Base-by-base conservation (phyloP, 768 basidiomycete species). In the Podaxis sp. region DNA sequence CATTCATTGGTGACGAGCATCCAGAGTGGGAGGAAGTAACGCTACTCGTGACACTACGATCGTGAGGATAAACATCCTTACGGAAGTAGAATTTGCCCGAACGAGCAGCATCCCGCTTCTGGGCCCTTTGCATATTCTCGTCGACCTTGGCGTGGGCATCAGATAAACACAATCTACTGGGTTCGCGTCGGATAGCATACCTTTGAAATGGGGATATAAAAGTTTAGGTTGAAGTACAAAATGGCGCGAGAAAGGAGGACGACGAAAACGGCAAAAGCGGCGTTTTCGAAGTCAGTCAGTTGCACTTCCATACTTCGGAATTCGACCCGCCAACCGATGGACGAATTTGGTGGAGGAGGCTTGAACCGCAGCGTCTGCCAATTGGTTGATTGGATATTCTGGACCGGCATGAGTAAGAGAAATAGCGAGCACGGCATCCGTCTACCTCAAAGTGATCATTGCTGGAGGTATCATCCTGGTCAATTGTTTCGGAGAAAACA, bases 351-450 rank as follows among this genome's bases (percentile, higher is more conserved):
- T 27, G 97, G 96, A 11, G 97, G 97, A 2, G 97, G 97, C 72
- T 99, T 99, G 83, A 99, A 99, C 51, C 97, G 86, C 35, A 99
- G 79, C 0, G 97, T 98, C 76, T 99, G 97, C 97, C 97, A 99
- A 69, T 99, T 99, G 3, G 97, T 99, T 1, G 97, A 98, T 83
- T 99, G 97, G 25, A 99, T 89, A 69, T 98, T 98, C 91, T 96
- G 72, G 4, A 53, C 42, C 53, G 42, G 62, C n/a, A 32, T 27
- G 25, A 60, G 13, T 35, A n/a, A 10, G 36, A 18, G 46, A n/a
- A 21, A 13, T 1, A 60, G 6, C 56, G 35, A 3, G 42, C 32
- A 37, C 18, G 46, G 46, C 4, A 10, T 42, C 18, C 18, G 3
- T 74, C 25, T 65, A 93, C 93, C 82, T 99, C 97, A 64, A 98